These are phyloP conservation scores for Prinsepia uniflora DNA, from an alignment of 306 rosid genomes.

Conservation along the genomic window DNA sequence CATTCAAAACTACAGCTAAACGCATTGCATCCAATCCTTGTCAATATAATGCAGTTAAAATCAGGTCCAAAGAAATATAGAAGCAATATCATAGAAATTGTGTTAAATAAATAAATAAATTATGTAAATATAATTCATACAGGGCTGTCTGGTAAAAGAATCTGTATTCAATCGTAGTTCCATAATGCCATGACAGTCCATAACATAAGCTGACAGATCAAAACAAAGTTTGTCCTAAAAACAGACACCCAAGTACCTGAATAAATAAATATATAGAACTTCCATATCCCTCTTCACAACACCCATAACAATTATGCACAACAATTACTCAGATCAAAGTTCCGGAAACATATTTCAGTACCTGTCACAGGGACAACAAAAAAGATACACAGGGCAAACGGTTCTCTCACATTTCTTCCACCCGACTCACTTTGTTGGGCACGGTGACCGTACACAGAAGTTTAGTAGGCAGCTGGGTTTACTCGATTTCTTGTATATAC, in stretches of 20 bases:
- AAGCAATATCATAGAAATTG: not conserved
- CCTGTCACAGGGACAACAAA: not conserved
- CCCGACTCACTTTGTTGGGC: slow-evolving; percentile 13
- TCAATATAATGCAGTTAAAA: not conserved
- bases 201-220: not conserved
- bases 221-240: not conserved
- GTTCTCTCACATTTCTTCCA: not conserved
- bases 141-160: not conserved
- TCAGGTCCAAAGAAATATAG: not conserved
- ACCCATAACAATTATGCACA: slow-evolving; percentile 31
- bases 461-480: slow-evolving; percentile 24
- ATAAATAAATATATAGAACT: slow-evolving; percentile 4
- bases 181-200: not conserved
- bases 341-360: slow-evolving; percentile 6
- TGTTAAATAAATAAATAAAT: not conserved
- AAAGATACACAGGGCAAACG: not conserved
- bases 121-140: not conserved
- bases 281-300: slow-evolving; percentile 22
- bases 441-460: not conserved
- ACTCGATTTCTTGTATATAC: slow-evolving; percentile 40
- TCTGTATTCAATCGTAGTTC: slow-evolving; percentile 15
- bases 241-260: not conserved
- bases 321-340: slow-evolving; percentile 22
- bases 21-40: no score
- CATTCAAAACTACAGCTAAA: no score